Base-by-base conservation (phyloP, 768 basidiomycete genomes). In the Boletus vinaceobasis region DNA sequence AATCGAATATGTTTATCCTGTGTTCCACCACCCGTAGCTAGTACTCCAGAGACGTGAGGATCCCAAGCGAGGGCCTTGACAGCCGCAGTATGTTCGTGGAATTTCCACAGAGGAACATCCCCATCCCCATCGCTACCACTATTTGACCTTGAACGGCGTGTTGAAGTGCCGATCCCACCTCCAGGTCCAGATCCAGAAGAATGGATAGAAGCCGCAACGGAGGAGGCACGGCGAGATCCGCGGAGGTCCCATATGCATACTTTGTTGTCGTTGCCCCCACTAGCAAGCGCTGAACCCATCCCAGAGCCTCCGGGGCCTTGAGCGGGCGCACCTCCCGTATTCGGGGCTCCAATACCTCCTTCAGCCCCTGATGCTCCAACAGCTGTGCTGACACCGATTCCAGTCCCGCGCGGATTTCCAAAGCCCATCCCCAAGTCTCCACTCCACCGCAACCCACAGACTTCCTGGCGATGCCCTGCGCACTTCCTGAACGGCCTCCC, bases 31-130 rank as follows among this genome's bases (percentile, higher is more conserved):
- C 97, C 97, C 7, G 90, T 93, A 1, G 96, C 97, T 33, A 98
- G 74, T 2, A 98, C 80, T 1, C 94, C 93, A 11, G 87, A 77
- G 43, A 96, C 80, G 72, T 99, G 97, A 7, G 96, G 95, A 70
- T 93, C 95, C 96, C 97, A 99, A 7, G 96, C 94, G 29, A 99
- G 86, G 6, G 96, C 96, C 65, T 98, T 98, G 52, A 99, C 96
- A 4, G 96, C 96, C 2, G 97, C 96, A 3, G 88, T 88, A 68
- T 99, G 96, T 58, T 99, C 94, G 55, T 93, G 91, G 69, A 98
- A 99, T 68, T 92, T 92, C 84, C 87, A 97, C 9, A 98, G 71
- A 2, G 95, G 97, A 26, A 77, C 70, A 55, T 87, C 85, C 0
- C 77, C 77, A 6, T 72, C 67, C 2, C 60, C 56, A 3, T 69